phyloP scores from a whole-genome alignment of 2,329 filamentous ascomycete species.

The Trichoderma sp. region DNA sequence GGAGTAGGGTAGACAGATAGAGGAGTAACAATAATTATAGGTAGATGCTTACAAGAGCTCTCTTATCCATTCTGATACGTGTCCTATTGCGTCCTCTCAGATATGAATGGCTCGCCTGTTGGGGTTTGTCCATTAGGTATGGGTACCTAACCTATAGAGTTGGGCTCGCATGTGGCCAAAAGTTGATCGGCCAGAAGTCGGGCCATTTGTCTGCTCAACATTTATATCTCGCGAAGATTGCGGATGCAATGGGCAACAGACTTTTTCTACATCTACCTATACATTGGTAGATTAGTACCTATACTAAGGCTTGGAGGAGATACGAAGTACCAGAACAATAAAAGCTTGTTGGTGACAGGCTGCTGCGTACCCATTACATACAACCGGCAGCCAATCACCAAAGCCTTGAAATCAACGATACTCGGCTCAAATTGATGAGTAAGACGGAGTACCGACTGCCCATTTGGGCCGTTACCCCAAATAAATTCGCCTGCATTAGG shows the following conservation, averaged over 20 bases:
- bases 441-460: neutral
- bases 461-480: neutral
- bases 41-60: too few relatives aligned
- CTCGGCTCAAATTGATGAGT: too few relatives aligned
- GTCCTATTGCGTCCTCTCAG: neutral
- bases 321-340: too few relatives aligned
- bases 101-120: neutral
- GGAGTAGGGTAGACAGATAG: too few relatives aligned
- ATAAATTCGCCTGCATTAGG: neutral
- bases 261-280: too few relatives aligned
- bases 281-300: too few relatives aligned
- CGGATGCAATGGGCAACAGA: too few relatives aligned
- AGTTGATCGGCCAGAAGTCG: neutral
- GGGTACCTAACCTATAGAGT: neutral
- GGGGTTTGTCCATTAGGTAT: neutral
- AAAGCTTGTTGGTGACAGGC: too few relatives aligned
- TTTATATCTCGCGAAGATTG: neutral
- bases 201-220: neutral
- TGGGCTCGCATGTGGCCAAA: neutral
- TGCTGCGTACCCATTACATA: neutral
- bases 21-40: too few relatives aligned
- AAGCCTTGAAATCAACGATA: too few relatives aligned
- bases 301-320: too few relatives aligned
- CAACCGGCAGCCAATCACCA: too few relatives aligned
- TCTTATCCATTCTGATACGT: neutral